Evolutionary conservation across 495 filamentous ascomycete genomes (phyloP), one percentile per base, ranked within the genome.

Genomic region (Penicillium steckii): DNA sequence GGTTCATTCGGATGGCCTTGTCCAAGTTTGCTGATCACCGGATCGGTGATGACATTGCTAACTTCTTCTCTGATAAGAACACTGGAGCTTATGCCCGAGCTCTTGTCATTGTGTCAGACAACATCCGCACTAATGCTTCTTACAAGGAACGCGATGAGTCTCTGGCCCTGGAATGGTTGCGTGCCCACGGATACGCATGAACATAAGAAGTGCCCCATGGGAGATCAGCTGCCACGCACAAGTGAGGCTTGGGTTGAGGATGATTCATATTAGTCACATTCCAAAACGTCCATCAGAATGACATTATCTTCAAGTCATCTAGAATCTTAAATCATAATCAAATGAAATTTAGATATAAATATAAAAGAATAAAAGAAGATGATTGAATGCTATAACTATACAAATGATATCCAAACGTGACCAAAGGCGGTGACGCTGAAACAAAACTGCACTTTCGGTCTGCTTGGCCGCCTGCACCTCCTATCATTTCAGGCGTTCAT

Each of bases 1-100:
- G 91, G 18, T 94, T 95, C 70, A 64, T 98, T 56, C 84, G 87
- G 55, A 76, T 85, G 57, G 83, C 82, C 18, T 75, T 98, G 52
- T 78, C 80, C 43, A 88, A 88, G 63, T 97, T 96, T 65, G 79
- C 86, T 1, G 85, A 86, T 57, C 69, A 76, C 19, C 77, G 80
- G 58, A 77, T 83, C n/a, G 80, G 85, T 52, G 73, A 80, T 50
- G 91, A 96, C 38, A 96, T 98, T 60, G 74, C 84, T 41, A 65
- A 65, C 6, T 97, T 98, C 76, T 97, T 97, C 74, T 73, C 80
- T 56, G 79, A 78, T 50, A 94, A 91, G 70, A 85, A 95, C 64
- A 91, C 84, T 15, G 82, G 80, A 57, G 89, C 83, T 6, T 96
- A 86, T 69, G 86, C 90, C 61, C 84, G 90, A 32, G 88, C 85